Base-by-base conservation (phyloP, 495 filamentous ascomycete genomes). In the Barbatosphaeria neglecta region DNA sequence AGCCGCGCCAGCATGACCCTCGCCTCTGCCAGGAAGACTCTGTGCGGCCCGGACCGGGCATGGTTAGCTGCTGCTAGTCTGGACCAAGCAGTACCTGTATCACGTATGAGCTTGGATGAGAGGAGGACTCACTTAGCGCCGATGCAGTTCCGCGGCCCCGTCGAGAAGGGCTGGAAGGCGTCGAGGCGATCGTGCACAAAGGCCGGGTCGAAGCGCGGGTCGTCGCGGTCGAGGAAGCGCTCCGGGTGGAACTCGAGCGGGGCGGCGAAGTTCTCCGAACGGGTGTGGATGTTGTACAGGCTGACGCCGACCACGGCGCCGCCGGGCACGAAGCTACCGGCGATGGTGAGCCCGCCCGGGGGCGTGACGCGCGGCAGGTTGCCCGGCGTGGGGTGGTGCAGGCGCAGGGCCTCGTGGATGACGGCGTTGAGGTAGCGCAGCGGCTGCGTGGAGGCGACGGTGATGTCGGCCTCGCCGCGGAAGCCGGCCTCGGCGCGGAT, bases 171-270 rank as follows among this genome's bases (percentile, higher is more conserved):
- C 37, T 66, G 56, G 15, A 66, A 74, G 15, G 85, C 83, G 50
- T 85, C 69, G 52, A 51, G 60, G 70, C 77, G 80, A 25, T 90
- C 85, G 11, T 90, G 55, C 54, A 86, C 93, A 25, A 70, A 66
- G 52, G 86, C 86, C 22, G 73, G 76, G 61, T 87, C 92, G 50
- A 95, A 93, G 11, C 93, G 74, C n/a, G 85, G 83, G 50, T 85
- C 69, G 52, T 51, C 59, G 70, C 77, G 80, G 27, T 90, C 85
- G 11, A 92, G 55, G 54, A 86, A 93, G 27, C 71, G 67, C 53
- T 86, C 86, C 22, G 73, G 76, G 61, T 87, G 92, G 50, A 95
- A 93, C 3, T 84, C 81, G 4, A 67, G 70, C 28, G 68, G 56
- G 49, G 84, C 81, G 24, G 90, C 59, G 19, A 62, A 59, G 56